Evolutionary conservation across 1,139 yeast genomes (phyloP), one percentile per base, ranked within the genome.

Genomic region (Sugiyamaella novakii): DNA sequence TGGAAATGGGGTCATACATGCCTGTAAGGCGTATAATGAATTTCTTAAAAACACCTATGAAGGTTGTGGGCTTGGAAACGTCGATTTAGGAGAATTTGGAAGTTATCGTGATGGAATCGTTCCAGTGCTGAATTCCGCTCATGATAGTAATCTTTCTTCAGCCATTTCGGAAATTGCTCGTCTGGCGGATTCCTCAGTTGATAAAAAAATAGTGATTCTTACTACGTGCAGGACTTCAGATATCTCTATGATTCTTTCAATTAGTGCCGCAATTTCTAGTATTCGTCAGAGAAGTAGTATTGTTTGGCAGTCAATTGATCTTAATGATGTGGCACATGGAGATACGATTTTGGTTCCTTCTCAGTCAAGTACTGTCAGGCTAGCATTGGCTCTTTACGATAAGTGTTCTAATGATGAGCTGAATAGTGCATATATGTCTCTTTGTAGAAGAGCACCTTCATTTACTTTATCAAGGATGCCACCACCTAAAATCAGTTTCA

Each of bases 301-400:
- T 39, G 62, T 63, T 47, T 34, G 67, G 59, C 59, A 70, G 59
- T 69, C 83, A 2, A 64, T 87, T 3, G 86, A 91, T 1, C 67
- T 79, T 14, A 72, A 75, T 3, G 71, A 75, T 38, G 75, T 81
- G 28, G 75, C 79, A 17, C 69, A 70, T 31, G 67, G 68, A 39
- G 76, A 76, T 14, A 69, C 75, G 2, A 62, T 76, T 25, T 73
- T 76, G 11, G 69, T 80, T 24, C 69, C 80, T 1, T 78, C 89
- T 2, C 77, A 74, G 50, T 66, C 67, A 41, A 71, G 71, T 29
- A 63, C 81, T 31, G 69, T 80, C 1, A 74, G 74, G 46, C 56
- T 86, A 5, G 76, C 89, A 2, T 67, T 85, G 62, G 74, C 78
- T 27, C 67, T 88, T 3, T 91, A 87, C 68, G 87, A 87, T 60